These are phyloP conservation scores for Biscogniauxia marginata DNA, from an alignment of 2,329 filamentous ascomycete species.

Conservation along the genomic window DNA sequence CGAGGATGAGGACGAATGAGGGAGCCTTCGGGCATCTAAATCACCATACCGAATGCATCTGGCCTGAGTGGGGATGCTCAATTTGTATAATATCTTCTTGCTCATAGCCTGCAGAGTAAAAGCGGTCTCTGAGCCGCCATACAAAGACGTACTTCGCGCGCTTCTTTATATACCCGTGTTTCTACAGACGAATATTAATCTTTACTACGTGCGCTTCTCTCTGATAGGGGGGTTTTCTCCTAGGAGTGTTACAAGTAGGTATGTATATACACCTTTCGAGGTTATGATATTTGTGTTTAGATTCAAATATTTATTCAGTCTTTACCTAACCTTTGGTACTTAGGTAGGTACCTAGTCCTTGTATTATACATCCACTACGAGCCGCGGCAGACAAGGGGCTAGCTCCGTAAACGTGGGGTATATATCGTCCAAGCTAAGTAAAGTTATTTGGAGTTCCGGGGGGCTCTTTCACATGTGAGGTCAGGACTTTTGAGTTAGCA, in stretches of 20 bases:
- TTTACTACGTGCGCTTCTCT: too few relatives aligned
- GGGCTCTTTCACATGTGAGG: background rate
- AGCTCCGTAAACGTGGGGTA: background rate
- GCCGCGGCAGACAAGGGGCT: background rate
- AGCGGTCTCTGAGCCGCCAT: background rate
- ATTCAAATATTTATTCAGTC: too few relatives aligned
- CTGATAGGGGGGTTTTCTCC: too few relatives aligned
- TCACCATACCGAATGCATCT: too few relatives aligned
- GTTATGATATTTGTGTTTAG: too few relatives aligned
- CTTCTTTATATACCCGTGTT: background rate
- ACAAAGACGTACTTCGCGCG: too few relatives aligned
- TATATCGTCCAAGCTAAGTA: background rate
- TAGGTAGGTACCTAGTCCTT: too few relatives aligned
- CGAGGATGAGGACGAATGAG: slow-evolving; percentile 54
- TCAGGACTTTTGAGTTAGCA: background rate
- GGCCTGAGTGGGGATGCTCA: background rate
- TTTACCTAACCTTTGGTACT: too few relatives aligned
- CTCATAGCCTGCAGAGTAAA: background rate
- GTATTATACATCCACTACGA: background rate
- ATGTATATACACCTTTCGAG: too few relatives aligned
- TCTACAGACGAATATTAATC: background rate
- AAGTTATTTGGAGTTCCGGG: background rate
- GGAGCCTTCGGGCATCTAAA: background rate
- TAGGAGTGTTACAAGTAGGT: too few relatives aligned
- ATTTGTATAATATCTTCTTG: background rate